Conservation (phyloP, 2,329 filamentous ascomycete species). For the Xylariaceae sp. region DNA sequence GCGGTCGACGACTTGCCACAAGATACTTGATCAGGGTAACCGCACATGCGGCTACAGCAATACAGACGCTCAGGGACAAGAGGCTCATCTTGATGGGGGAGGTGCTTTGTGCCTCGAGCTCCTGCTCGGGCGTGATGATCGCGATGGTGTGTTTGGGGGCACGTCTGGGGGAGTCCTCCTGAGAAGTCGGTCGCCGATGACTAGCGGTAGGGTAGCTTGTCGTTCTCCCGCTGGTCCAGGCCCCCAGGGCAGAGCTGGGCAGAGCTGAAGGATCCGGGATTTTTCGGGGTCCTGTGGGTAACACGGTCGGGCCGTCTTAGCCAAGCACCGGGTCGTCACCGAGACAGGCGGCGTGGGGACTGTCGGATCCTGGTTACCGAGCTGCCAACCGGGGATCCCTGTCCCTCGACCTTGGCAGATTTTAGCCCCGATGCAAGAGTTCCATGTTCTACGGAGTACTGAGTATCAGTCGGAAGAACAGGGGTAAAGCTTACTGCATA, state of each 20-base stretch:
- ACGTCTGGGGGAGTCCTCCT: neutral
- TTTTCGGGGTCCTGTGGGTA: too few species aligned
- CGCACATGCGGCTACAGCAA: neutral
- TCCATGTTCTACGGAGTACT: neutral
- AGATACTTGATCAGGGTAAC: neutral
- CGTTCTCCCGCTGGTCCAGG: neutral
- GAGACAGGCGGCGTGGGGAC: too few species aligned
- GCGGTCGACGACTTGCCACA: slow-evolving; percentile 3
- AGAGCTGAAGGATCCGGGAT: too few species aligned
- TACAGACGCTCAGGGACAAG: neutral
- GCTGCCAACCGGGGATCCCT: too few species aligned
- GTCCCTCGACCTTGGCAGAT: neutral
- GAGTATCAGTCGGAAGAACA: neutral
- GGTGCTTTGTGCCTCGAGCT: too few species aligned
- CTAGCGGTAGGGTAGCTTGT: neutral
- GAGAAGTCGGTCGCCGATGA: neutral
- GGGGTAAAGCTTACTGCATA: neutral
- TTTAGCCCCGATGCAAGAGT: neutral
- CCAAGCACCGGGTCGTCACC: too few species aligned
- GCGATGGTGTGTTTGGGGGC: neutral
- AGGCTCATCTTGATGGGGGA: neutral
- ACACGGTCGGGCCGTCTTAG: too few species aligned
- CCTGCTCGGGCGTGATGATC: neutral
- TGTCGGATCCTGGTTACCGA: too few species aligned
- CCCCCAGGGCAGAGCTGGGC: too few species aligned